These are phyloP conservation scores for Adansonia grandidieri DNA, from an alignment of 441 rosid species.

Conservation along the genomic window DNA sequence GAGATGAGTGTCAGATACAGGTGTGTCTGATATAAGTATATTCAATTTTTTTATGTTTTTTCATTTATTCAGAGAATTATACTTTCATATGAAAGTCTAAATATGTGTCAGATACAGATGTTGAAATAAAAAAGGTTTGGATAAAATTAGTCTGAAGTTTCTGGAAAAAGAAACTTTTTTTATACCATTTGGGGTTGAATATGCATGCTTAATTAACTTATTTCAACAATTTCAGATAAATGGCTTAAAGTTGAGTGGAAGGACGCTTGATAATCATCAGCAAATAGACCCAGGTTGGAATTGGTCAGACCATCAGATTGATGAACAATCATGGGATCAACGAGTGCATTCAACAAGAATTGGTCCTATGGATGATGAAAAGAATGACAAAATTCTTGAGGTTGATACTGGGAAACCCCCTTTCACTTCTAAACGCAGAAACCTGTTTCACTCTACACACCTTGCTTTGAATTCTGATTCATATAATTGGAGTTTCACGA, in stretches of 20 bases:
- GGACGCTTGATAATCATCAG: slow-evolving; percentile 38
- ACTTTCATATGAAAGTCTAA: neutral
- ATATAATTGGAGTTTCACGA: slow-evolving; percentile 44
- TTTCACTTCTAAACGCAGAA: slow-evolving; percentile 48
- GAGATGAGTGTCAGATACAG: neutral
- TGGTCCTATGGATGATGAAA: slow-evolving; percentile 44
- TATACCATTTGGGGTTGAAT: neutral
- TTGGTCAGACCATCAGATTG: slow-evolving; percentile 38
- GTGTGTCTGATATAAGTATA: neutral
- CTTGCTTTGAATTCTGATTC: slow-evolving; percentile 43
- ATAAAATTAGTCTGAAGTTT: neutral
- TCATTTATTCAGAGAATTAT: neutral
- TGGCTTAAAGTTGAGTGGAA: slow-evolving; percentile 59
- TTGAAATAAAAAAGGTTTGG: neutral
- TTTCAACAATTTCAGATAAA: slow-evolving; percentile 52
- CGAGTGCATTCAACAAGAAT: slow-evolving; percentile 34
- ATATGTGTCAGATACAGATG: neutral
- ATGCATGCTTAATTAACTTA: neutral
- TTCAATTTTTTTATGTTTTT: neutral
- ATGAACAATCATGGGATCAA: slow-evolving; percentile 44
- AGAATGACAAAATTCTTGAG: slow-evolving; percentile 70
- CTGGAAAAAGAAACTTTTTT: neutral
- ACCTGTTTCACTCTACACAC: slow-evolving; percentile 53
- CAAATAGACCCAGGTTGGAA: slow-evolving; percentile 35
- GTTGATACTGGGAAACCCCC: slow-evolving; percentile 60